Base-by-base conservation (phyloP, 106 monocot genomes). In the Dendrobium officinale region DNA sequence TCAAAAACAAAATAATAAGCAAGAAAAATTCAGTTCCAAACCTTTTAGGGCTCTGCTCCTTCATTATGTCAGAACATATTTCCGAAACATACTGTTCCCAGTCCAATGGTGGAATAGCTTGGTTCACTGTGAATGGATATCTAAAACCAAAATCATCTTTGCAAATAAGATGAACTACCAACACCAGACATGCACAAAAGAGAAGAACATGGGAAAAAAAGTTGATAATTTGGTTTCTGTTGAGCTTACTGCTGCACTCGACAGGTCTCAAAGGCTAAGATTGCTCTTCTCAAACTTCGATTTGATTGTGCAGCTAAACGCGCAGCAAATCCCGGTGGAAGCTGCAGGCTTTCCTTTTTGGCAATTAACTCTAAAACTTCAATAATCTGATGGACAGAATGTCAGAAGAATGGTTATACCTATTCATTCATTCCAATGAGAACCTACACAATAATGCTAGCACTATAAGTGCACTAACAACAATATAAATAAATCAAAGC, bases 21-120 rank as follows among this genome's bases (percentile, higher is more conserved):
- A 70, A n/a, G 42, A 74, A 54, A 18, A 54, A 78, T 20, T 4
- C 19, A 61, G 19, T 42, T 26, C 2, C n/a, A 42, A 44, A 95
- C 97, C 92, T 98, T 88, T 98, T 98, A 75, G 97, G 97, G 79
- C 94, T 98, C 80, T 98, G 97, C 54, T 98, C 97, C 84, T 88
- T 95, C 89, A 98, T 87, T 68, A 98, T 91, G 86, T 98, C 97
- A 78, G 92, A 88, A 78, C 89, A 91, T 77, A 98, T 98, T 81
- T 92, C 94, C 77, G 94, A 94, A 66, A 98, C 89, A 81, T 98
- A 94, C 55, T 92, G 97, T 82, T 98, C 97, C 97, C 97, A 98
- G 48, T 98, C 97, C 84, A 98, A 84, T 18, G 89, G 89, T 33
- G 94, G 88, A 24, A 95, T 76, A 44, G 77, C 88, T 83, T 98